Conservation (phyloP, 2,329 filamentous ascomycete species). For the Epichloe brachyelytri region DNA sequence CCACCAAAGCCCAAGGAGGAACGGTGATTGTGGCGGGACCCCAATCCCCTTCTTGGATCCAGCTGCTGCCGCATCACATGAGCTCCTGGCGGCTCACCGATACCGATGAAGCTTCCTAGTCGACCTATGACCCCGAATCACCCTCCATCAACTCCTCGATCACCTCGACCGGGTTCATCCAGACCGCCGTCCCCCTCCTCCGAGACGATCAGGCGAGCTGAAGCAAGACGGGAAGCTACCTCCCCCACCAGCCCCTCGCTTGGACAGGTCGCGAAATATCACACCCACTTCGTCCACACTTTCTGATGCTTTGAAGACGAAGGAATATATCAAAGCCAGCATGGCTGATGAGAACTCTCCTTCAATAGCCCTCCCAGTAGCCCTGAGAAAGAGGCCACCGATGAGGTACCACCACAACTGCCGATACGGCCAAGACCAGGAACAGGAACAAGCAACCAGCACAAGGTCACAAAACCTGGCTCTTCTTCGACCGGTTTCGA, state of each 20-base stretch:
- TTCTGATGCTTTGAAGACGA: slow-evolving; percentile 8
- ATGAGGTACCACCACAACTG: slow-evolving; percentile 36
- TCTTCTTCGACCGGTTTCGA: slow-evolving; percentile 26
- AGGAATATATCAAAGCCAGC: slow-evolving; percentile 7
- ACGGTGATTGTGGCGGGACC: slow-evolving; percentile 25
- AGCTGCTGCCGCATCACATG: slow-evolving; percentile 27
- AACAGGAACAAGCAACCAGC: slow-evolving; percentile 10
- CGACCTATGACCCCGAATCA: slow-evolving; percentile 40
- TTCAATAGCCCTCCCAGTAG: slow-evolving; percentile 80
- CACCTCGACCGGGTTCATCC: slow-evolving; percentile 33
- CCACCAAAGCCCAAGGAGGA: slow-evolving; percentile 37
- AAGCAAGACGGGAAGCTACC: slow-evolving; percentile 31
- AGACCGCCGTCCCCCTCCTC: slow-evolving; percentile 51
- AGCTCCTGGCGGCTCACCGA: slow-evolving; percentile 29
- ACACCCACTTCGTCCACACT: slow-evolving; percentile 9
- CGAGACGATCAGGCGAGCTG: slow-evolving; percentile 47
- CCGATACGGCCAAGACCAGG: slow-evolving; percentile 37
- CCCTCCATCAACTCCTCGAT: slow-evolving; percentile 22
- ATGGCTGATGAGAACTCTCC: slow-evolving; percentile 43
- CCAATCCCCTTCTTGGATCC: slow-evolving; percentile 34
- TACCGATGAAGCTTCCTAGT: slow-evolving; percentile 40
- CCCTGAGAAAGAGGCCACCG: slow-evolving; percentile 36
- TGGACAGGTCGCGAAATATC: slow-evolving; percentile 47
- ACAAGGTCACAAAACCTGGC: slow-evolving; percentile 11
- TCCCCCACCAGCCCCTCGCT: slow-evolving; percentile 67